Evolutionary conservation across 2,329 filamentous ascomycete genomes (phyloP), one percentile per base, ranked within the genome.

Genomic region (Beauveria sp.): DNA sequence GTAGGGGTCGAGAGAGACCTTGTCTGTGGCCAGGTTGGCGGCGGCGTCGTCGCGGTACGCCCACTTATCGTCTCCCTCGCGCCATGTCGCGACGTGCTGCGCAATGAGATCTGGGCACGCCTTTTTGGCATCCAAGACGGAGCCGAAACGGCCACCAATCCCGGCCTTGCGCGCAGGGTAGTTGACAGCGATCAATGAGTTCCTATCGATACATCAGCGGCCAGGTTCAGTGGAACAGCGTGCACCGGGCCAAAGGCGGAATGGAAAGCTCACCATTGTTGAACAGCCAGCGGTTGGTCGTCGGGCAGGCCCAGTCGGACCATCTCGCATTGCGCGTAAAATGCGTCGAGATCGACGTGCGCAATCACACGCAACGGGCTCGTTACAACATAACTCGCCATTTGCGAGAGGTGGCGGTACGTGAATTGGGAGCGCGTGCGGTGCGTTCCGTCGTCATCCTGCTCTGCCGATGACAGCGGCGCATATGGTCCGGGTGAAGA

Each of bases 301-400:
- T 90, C 86, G 16, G 88, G 78, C 12, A 90, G 78, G 14, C 86
- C 87, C 50, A 97, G 80, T 8, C 94, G 86, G 10, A 96, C 86
- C 83, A 92, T 96, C 76, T 99, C 94, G 71, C 92, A 97, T 78
- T 99, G 94, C 3, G 90, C 89, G 73, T 99, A 99, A 75, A 99
- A 99, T 44, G 93, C 93, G 82, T 99, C 94, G 63, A 99, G 86
- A 70, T 99, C 94, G 64, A 97, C 86, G 72, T 97, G 92, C 7
- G 91, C 91, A 67, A 97, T 85, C 30, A 96, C 89, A 51, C 94
- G 87, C 41, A 99, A 80, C 1, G 93, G 93, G 55, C 85, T 91
- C 9, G 85, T 84, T 0, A 87, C 80, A 40, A 84, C 86, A 66
- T 83, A 91, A 10, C 86, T 81, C 7, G 87, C 84, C 61, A 97